phyloP scores from a whole-genome alignment of 345 rosid genomes.

The Laguncularia racemosa region DNA sequence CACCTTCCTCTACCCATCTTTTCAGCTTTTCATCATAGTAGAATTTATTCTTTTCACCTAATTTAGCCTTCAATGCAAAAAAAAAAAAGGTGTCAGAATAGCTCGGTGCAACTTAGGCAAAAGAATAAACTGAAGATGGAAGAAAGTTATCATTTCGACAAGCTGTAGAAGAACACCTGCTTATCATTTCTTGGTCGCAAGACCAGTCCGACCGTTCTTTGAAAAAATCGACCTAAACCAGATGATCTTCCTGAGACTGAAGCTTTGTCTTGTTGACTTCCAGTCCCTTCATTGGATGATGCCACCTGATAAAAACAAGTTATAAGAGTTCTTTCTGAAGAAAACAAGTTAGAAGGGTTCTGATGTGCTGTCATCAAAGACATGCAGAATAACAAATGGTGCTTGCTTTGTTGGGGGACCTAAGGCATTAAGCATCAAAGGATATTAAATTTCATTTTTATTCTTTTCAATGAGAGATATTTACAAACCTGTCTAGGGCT shows the following conservation, averaged over 20 bases:
- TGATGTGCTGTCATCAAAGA: too few species aligned
- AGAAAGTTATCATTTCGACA: neutral
- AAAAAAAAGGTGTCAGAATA: too few species aligned
- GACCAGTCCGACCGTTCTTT: constrained; percentile 80
- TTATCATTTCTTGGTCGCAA: constrained; percentile 62
- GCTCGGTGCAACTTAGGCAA: constrained; percentile 7
- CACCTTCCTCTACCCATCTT: constrained; percentile 99
- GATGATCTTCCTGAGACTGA: constrained; percentile 42
- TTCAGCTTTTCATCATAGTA: constrained; percentile 88
- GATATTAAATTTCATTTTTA: too few species aligned
- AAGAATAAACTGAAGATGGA: constrained; percentile 9
- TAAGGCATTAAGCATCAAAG: too few species aligned
- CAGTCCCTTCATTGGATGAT: constrained; percentile 44
- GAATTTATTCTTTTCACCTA: constrained; percentile 85
- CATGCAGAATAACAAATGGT: too few species aligned
- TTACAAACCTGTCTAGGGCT: constrained; percentile 61
- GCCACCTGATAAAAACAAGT: constrained; percentile 33
- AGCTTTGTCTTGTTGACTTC: constrained; percentile 51
- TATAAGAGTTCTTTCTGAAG: constrained; percentile 17
- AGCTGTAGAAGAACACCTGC: constrained; percentile 41
- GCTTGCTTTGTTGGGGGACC: too few species aligned
- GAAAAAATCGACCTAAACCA: constrained; percentile 76
- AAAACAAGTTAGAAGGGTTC: too few species aligned
- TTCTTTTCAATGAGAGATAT: too few species aligned
- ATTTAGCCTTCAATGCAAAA: constrained; percentile 64